Evolutionary conservation across 495 filamentous ascomycete genomes (phyloP), one percentile per base, ranked within the genome.

Genomic region (Tricharina praecox): DNA sequence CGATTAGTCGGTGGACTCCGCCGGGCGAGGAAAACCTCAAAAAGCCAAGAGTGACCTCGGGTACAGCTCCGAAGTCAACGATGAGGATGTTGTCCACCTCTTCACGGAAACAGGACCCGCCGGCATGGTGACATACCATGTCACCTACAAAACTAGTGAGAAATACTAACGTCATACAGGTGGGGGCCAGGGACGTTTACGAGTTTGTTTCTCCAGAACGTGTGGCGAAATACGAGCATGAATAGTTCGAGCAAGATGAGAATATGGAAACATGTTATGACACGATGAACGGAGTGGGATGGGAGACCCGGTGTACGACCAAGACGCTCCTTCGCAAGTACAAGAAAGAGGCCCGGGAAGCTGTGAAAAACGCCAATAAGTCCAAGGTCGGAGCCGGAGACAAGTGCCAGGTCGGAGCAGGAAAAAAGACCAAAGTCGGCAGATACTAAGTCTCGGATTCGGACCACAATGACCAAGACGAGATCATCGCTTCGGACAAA

Each of bases 181-280:
- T 44, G 13, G 11, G n/a, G n/a, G 13, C 18, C 1, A 16, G 41
- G 2, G 41, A 46, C 25, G 21, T 46, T 25, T 35, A 33, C n/a
- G 20, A 33, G 26, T 35, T 33, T 34, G 43, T 21, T 19, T 19
- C 43, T 3, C 26, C 25, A 7, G 43, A 20, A 8, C 8, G 5
- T 2, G 25, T 46, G 23, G 9, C 16, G 20, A 7, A 20, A 2
- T 46, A 33, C 28, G 43, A 46, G 23, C 43, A 46, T 34, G 16
- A 33, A 8, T 33, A 13, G 10, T 46, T 16, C 15, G 3, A n/a
- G 24, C 33, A 46, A n/a, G 30, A 20, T 2, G 20, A 18, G 15
- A 46, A 46, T 20, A 46, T 46, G 43, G 43, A 46, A n/a, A 46
- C 43, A 16, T 7, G 7, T 3, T 46, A 46, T 19, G 26, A 46